A percentile compares a stretch with the other conserved stretches of the same genome.
phyloP scores from a whole-genome alignment of 768 basidiomycete genomes.

The Macrolepiota dolichaula region DNA sequence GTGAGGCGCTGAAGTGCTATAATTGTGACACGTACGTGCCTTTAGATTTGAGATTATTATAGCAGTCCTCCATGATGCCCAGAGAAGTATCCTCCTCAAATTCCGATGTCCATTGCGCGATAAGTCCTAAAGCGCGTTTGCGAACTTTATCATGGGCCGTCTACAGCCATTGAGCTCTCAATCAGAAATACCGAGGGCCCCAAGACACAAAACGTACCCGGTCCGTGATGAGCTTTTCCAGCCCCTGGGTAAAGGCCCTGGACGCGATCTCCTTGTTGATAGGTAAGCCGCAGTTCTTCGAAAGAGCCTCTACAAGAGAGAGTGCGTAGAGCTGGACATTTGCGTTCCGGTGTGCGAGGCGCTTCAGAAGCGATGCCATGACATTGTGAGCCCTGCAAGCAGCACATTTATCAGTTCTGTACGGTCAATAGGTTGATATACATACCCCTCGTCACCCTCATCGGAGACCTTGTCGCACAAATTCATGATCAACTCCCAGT shows the following conservation, averaged over 20 bases:
- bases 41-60: slow-evolving; percentile 76
- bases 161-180: slow-evolving; percentile 32
- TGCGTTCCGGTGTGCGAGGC: slow-evolving; percentile 89
- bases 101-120: slow-evolving; percentile 82
- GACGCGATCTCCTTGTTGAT: slow-evolving; percentile 87
- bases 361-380: slow-evolving; percentile 81
- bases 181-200: neutral
- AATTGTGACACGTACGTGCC: slow-evolving; percentile 38
- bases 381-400: slow-evolving; percentile 78
- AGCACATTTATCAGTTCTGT: neutral
- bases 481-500: slow-evolving; percentile 93
- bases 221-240: slow-evolving; percentile 87
- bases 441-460: slow-evolving; percentile 83
- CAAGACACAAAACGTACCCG: slow-evolving; percentile 49
- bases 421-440: slow-evolving; percentile 2
- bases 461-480: slow-evolving; percentile 96
- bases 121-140: slow-evolving; percentile 62
- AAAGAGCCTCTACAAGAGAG: slow-evolving; percentile 80
- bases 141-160: slow-evolving; percentile 92
- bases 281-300: slow-evolving; percentile 84
- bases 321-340: slow-evolving; percentile 96
- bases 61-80: slow-evolving; percentile 90
- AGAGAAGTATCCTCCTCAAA: slow-evolving; percentile 79
- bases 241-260: slow-evolving; percentile 83
- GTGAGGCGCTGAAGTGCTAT: neutral